These are phyloP conservation scores for Fusarium subtropicale DNA, from an alignment of 2,329 filamentous ascomycete species.

Conservation along the genomic window DNA sequence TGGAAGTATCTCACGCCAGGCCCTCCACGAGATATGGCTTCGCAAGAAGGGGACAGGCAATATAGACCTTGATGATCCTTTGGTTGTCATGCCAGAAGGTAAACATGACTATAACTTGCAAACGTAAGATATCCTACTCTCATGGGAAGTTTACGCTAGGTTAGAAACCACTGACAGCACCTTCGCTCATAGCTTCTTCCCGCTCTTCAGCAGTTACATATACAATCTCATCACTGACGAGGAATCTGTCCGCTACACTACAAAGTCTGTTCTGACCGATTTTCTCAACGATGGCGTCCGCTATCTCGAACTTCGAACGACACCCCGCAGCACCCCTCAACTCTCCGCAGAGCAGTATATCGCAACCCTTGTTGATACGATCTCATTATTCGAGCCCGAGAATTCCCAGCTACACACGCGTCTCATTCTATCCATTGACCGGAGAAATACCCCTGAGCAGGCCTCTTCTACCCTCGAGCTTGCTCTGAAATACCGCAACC, in stretches of 20 bases:
- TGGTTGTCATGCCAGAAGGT: constrained; percentile 74
- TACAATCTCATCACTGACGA: constrained; percentile 78
- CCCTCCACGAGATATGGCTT: constrained; percentile 80
- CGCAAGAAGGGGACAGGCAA: constrained; percentile 65
- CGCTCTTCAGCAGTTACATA: constrained; percentile 82
- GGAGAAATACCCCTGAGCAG: constrained; percentile 68
- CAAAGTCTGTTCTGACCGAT: constrained; percentile 70
- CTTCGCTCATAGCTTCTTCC: constrained; percentile 72
- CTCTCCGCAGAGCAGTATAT: constrained; percentile 75
- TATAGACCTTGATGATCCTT: constrained; percentile 73
- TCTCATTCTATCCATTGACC: constrained; percentile 81
- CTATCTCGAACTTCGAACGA: constrained; percentile 85
- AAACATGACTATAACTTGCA: constrained; percentile 78
- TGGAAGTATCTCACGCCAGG: constrained; percentile 78
- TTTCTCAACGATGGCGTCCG: constrained; percentile 78
- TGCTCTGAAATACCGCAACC: constrained; percentile 63
- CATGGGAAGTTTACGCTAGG: neutral
- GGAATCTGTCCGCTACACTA: constrained; percentile 70
- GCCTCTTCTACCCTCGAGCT: constrained; percentile 74
- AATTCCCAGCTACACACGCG: constrained; percentile 65
- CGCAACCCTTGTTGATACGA: constrained; percentile 71
- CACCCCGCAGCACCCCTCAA: constrained; percentile 71
- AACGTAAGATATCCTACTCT: constrained; percentile 61
- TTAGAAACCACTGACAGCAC: neutral
- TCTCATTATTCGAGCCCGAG: constrained; percentile 62